Percentiles rank a stretch among this genome's conserved stretches.
Evolutionary conservation across 140 eudicot species (phyloP).

Genomic region (Erigeron philadelphicus): DNA sequence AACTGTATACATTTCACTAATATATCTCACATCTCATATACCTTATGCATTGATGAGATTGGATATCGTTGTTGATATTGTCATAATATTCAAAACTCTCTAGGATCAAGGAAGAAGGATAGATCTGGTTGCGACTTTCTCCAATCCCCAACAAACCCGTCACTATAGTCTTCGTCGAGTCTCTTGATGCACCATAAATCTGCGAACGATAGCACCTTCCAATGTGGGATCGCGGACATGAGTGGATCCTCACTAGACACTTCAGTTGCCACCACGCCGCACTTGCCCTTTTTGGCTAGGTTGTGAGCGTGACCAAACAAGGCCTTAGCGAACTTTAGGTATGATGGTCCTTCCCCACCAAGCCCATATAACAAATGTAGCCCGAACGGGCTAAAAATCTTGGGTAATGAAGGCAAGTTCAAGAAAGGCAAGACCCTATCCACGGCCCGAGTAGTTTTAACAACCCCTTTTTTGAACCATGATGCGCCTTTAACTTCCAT

Average conservation of each 20-base stretch:
- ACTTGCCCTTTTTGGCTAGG: slow-evolving; percentile 58
- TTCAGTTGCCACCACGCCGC: slow-evolving; percentile 93
- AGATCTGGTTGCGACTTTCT: slow-evolving; percentile 69
- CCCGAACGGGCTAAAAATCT: slow-evolving; percentile 86
- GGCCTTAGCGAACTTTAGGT: slow-evolving; percentile 39
- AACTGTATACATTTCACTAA: too few species aligned
- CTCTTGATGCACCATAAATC: slow-evolving; percentile 95
- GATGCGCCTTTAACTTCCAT: slow-evolving; percentile 88
- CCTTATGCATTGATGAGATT: too few species aligned
- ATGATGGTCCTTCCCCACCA: slow-evolving; percentile 78
- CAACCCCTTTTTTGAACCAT: slow-evolving; percentile 41
- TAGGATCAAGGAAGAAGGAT: slow-evolving; percentile 91
- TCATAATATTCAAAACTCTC: slow-evolving; percentile 49
- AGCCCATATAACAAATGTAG: slow-evolving; percentile 78
- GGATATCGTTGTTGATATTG: too few species aligned
- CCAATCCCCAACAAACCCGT: slow-evolving; percentile 91
- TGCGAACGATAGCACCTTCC: slow-evolving; percentile 75
- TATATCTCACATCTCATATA: too few species aligned
- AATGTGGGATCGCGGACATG: slow-evolving; percentile 65
- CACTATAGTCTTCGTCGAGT: slow-evolving; percentile 73
- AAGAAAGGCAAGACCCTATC: slow-evolving; percentile 81
- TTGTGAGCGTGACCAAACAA: slow-evolving; percentile 77
- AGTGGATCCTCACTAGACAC: slow-evolving; percentile 71
- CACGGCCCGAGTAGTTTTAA: slow-evolving; percentile 59
- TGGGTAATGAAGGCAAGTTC: slow-evolving; percentile 70